phyloP scores from a whole-genome alignment of 805 yeast species.

The Lipomyces yamanashiensis region DNA sequence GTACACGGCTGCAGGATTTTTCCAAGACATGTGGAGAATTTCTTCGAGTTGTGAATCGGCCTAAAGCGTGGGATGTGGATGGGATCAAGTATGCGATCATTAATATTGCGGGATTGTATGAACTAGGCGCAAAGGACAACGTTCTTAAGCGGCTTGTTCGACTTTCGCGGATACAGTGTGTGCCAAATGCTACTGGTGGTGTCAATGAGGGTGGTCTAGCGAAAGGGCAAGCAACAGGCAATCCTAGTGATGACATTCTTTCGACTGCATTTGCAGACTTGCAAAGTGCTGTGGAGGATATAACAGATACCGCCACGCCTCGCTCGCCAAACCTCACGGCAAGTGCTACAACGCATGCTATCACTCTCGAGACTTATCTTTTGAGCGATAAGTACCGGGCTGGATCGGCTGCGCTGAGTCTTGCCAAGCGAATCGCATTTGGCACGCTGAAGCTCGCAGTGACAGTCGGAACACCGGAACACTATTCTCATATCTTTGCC shows the following conservation, averaged over 20 bases:
- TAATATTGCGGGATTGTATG: constrained; percentile 28
- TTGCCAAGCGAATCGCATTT: constrained; percentile 20
- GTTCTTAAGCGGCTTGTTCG: constrained; percentile 12
- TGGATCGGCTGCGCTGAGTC: constrained; percentile 7
- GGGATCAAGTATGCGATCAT: constrained; percentile 31
- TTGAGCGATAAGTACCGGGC: constrained; percentile 13
- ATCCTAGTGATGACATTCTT: no score
- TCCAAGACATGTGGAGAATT: background rate
- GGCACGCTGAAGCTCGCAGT: constrained; percentile 25
- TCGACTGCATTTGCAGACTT: background rate
- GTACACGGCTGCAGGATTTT: constrained; percentile 12
- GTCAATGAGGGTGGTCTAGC: no score
- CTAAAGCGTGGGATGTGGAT: constrained; percentile 29
- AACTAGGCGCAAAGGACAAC: constrained; percentile 18
- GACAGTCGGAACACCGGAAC: constrained; percentile 25
- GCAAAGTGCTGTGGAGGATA: background rate
- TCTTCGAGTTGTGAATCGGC: constrained; percentile 24
- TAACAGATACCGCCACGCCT: background rate
- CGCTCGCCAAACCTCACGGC: background rate
- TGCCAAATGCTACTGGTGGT: no score
- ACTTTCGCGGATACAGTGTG: background rate
- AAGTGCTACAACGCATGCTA: background rate
- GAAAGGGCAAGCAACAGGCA: no score
- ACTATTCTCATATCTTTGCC: constrained; percentile 32
- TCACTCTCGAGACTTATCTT: constrained; percentile 6